Evolutionary conservation across 2,329 filamentous ascomycete genomes (phyloP), one percentile per base, ranked within the genome.

Genomic region (Phialocephala sp.): DNA sequence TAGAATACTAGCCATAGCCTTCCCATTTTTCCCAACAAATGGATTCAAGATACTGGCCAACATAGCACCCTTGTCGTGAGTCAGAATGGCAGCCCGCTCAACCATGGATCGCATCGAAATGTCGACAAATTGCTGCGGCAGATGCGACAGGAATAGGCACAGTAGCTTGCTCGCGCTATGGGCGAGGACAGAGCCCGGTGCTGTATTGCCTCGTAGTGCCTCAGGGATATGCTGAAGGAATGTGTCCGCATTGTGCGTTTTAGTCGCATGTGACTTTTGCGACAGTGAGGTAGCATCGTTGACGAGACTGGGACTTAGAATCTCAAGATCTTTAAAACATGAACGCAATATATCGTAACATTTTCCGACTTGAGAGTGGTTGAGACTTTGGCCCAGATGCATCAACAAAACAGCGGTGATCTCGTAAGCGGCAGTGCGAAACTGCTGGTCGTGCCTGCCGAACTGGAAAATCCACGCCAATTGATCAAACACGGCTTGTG

Each of bases 11-110:
- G 91, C 84, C 66, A 88, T 86, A 60, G 87, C 85, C 69, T 87
- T 82, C 50, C 89, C 85, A 75, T 88, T 84, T 73, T 86, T 81
- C 73, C 88, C 82, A 68, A 87, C 80, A 77, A 89, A 87, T 0
- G 93, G 92, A 77, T 95, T 93, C 66, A 97, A 81, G 14, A 96
- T 88, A 76, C 92, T 94, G 6, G 93, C 88, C 12, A 95, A 75
- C 85, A 97, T 91, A 50, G 91, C 90, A 37, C 89, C 82, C 74
- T 88, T 89, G 76, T 89, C 84, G 66, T 84, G 83, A 5, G 83
- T 85, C 24, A 97, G 80, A 63, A 97, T 90, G 22, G 92, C 91
- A 2, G 91, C 92, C 69, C 91, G 90, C 74, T 97, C 93, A 68
- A 97, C 83, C 58, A 92, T 87, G 12, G 89, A 86, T 60, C 94